Evolutionary conservation across 2,329 filamentous ascomycete species (phyloP), one percentile per base, ranked within the genome.

Genomic region (Didymella pomorum): DNA sequence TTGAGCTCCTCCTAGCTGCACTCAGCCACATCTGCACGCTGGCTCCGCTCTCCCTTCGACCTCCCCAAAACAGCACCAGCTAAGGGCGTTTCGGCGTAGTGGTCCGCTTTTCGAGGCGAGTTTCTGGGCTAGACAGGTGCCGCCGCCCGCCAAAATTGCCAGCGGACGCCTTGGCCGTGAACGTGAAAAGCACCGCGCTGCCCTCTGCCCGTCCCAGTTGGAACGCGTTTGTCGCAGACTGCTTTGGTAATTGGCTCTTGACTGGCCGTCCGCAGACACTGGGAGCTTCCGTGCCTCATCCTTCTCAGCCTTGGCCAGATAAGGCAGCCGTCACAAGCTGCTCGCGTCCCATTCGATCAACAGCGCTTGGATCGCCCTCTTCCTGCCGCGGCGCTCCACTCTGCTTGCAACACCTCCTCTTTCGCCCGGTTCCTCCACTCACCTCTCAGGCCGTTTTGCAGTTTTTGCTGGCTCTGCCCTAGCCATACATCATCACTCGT

Each of bases 401-500:
- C 56, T 25, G 16, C 26, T 28, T 68, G 66, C 68, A 64, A 65
- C 52, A 62, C 59, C 60, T 64, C 59, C 52, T 63, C 61, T 57
- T 49, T 47, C 28, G 54, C 43, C n/a, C 46, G 45, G 29, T 20
- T 52, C 61, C 47, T 56, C 61, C 56, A 65, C 58, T 63, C 56
- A 54, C 61, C 56, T 41, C 49, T 31, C 58, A 55, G 52, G 37
- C 48, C 43, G 20, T 50, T 52, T 48, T 44, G 42, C 48, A 39
- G n/a, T 47, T 50, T 52, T 23, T 52, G 41, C 56, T 54, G 52
- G 52, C 49, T 51, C 42, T 56, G 50, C 50, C 58, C 52, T 47
- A 48, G 46, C 58, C 56, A 59, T 67, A 64, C 63, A 64, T 66
- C 68, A 69, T 63, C 63, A 61, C 54, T 60, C 54, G 45, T 54